These are phyloP conservation scores for Fomes fomentarius DNA, from an alignment of 1,284 basidiomycete species.

Conservation along the genomic window DNA sequence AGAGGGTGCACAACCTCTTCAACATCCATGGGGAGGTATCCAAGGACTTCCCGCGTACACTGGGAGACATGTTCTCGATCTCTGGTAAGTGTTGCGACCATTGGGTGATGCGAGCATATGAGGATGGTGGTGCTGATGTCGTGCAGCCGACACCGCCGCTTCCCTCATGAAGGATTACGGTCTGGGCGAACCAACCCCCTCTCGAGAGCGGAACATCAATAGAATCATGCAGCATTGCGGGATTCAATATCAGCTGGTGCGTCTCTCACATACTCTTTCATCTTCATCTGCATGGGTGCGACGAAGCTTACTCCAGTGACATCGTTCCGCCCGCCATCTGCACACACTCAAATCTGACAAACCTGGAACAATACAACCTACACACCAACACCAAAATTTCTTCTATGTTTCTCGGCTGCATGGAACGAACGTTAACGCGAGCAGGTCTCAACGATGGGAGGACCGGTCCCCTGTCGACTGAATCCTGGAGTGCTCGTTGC, in stretches of 20 bases:
- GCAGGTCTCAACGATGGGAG: not conserved
- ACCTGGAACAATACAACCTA: not conserved
- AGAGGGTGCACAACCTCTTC: conserved; percentile 47
- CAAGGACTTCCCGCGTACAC: conserved; percentile 46
- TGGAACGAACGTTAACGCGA: not conserved
- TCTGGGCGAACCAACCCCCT: conserved; percentile 27
- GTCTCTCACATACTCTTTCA: not conserved
- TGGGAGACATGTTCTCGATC: conserved; percentile 47
- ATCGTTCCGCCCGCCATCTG: not conserved
- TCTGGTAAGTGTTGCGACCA: conserved; percentile 40
- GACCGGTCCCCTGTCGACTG: not conserved
- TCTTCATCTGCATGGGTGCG: conserved; percentile 1
- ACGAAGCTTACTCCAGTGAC: conserved; percentile 7
- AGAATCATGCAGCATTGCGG: conserved; percentile 55
- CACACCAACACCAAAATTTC: too few species aligned
- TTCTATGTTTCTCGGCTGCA: not conserved
- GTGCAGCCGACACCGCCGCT: conserved; percentile 38
- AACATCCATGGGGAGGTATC: conserved; percentile 48
- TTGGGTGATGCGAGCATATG: not conserved
- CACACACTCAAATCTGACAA: not conserved
- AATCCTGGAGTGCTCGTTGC: not conserved
- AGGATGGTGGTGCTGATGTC: not conserved
- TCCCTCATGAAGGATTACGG: conserved; percentile 47
- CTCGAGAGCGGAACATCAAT: conserved; percentile 51
- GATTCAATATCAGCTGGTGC: conserved; percentile 47